A percentile compares a stretch with the other conserved stretches of the same genome.
phyloP scores from a whole-genome alignment of 345 rosid genomes.

The Cochlearia excelsa region DNA sequence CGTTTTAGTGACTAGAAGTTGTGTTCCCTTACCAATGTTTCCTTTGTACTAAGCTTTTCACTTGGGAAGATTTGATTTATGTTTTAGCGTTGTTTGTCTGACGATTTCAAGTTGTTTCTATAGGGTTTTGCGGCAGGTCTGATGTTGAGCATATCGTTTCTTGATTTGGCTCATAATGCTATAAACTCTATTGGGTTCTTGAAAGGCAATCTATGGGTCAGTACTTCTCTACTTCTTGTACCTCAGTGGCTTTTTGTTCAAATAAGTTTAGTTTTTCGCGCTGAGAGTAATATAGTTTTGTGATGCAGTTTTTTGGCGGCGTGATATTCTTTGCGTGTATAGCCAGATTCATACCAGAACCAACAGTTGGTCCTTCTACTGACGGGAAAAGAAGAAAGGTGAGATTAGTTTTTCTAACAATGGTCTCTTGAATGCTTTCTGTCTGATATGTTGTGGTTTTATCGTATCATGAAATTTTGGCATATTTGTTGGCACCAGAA shows the following conservation, averaged over 20 bases:
- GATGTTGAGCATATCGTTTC: conserved; percentile 95
- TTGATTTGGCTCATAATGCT: conserved; percentile 97
- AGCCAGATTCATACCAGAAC: conserved; percentile 90
- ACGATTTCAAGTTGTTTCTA: conserved; percentile 26
- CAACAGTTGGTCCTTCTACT: conserved; percentile 56
- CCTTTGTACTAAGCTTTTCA: background rate
- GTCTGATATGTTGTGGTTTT: conserved; percentile 5
- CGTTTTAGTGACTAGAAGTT: background rate
- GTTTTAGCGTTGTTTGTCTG: conserved; percentile 23
- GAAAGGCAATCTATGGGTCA: conserved; percentile 93
- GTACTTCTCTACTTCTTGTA: conserved; percentile 33
- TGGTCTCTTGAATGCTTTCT: conserved; percentile 7
- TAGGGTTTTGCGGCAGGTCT: conserved; percentile 99
- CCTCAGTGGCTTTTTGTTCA: conserved; percentile 17
- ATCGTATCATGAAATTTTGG: conserved; percentile 26
- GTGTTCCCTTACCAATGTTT: background rate
- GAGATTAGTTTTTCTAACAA: conserved; percentile 21
- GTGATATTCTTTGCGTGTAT: conserved; percentile 80
- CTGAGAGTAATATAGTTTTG: conserved; percentile 34
- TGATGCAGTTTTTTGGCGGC: conserved; percentile 84
- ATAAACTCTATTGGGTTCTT: conserved; percentile 93
- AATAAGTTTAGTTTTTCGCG: conserved; percentile 10
- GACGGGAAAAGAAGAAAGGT: conserved; percentile 76
- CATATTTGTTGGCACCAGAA: conserved; percentile 51
- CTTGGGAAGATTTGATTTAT: background rate